Conservation (phyloP, 1,139 yeast genomes). For the Saccharomyces hybrid region DNA sequence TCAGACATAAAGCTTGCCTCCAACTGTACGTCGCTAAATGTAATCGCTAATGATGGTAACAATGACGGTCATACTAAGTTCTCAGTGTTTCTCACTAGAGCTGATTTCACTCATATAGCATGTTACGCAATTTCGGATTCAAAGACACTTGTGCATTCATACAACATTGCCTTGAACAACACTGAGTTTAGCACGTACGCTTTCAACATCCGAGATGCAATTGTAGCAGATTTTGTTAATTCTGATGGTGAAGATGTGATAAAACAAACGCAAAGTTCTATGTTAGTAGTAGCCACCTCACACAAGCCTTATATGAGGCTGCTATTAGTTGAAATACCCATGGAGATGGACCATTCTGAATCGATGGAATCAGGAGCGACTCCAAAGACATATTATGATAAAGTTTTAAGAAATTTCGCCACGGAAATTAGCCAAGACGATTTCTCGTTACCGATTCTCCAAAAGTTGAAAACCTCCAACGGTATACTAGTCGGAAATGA, state of each 20-base stretch:
- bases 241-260: slow-evolving; percentile 12
- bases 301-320: slow-evolving; percentile 71
- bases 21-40: slow-evolving; percentile 45
- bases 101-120: slow-evolving; percentile 49
- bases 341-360: not conserved
- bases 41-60: slow-evolving; percentile 18
- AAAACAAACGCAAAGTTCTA: slow-evolving; percentile 23
- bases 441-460: slow-evolving; percentile 48
- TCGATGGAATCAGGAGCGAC: not conserved
- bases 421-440: slow-evolving; percentile 66
- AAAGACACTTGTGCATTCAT: slow-evolving; percentile 30
- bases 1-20: slow-evolving; percentile 37
- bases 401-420: slow-evolving; percentile 48
- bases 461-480: slow-evolving; percentile 33
- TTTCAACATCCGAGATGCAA: slow-evolving; percentile 51
- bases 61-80: slow-evolving; percentile 21
- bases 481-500: slow-evolving; percentile 70
- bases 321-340: slow-evolving; percentile 42
- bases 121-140: slow-evolving; percentile 33
- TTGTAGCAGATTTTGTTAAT: slow-evolving; percentile 20
- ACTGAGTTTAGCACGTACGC: slow-evolving; percentile 65
- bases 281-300: slow-evolving; percentile 56
- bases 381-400: slow-evolving; percentile 30
- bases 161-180: slow-evolving; percentile 58
- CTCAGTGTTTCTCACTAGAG: slow-evolving; percentile 46